phyloP scores from a whole-genome alignment of 192 early-diverging fungal species.

The Umbelopsis vinacea region DNA sequence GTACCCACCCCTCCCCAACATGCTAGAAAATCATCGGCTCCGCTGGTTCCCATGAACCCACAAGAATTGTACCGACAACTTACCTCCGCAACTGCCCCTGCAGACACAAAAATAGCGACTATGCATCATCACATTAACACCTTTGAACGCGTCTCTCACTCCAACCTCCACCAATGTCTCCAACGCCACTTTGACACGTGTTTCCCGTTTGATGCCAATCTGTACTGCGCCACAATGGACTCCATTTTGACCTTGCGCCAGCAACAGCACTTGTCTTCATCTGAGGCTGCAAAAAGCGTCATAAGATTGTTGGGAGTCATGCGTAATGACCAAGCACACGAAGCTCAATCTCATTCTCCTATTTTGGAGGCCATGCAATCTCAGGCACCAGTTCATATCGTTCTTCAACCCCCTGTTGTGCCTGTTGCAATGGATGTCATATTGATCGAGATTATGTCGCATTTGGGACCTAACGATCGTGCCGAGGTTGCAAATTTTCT shows the following conservation, averaged over 20 bases:
- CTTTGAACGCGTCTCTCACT: conserved; percentile 20
- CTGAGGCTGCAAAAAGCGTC: conserved; percentile 10
- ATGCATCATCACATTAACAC: conserved; percentile 20
- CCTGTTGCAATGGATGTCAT: conserved; percentile 18
- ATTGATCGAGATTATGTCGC: background rate
- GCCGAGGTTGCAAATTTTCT: conserved; percentile 1
- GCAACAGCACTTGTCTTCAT: conserved; percentile 18
- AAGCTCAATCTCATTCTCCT: conserved; percentile 17
- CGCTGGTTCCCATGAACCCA: conserved; percentile 8
- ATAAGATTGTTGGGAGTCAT: conserved; percentile 24
- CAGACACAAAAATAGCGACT: background rate
- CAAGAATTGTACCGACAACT: conserved; percentile 20
- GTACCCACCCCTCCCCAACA: background rate
- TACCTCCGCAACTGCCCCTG: background rate
- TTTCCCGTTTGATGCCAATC: conserved; percentile 26
- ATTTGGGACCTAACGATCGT: background rate
- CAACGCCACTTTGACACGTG: conserved; percentile 29
- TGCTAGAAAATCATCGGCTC: background rate
- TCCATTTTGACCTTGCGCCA: conserved; percentile 21
- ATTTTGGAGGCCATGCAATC: conserved; percentile 15
- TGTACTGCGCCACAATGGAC: conserved; percentile 27
- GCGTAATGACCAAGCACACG: conserved; percentile 23
- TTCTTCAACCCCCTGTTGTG: background rate
- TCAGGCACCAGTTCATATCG: background rate
- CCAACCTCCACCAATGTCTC: conserved; percentile 14